These are phyloP conservation scores for Cercospora citrullina DNA, from an alignment of 2,329 filamentous ascomycete species.

Conservation along the genomic window DNA sequence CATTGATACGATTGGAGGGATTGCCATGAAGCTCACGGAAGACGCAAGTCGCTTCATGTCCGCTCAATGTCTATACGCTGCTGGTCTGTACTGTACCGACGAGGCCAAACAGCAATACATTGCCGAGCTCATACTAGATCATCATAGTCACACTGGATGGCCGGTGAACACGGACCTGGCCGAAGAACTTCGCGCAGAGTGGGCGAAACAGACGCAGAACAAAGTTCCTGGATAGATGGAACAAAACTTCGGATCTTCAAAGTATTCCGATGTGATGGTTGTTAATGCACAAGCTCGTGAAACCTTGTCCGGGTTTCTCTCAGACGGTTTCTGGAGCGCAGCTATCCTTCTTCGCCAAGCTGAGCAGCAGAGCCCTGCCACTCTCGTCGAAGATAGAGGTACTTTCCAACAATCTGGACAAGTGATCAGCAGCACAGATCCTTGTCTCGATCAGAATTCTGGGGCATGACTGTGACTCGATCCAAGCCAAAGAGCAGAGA, in stretches of 20 bases:
- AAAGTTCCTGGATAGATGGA: not conserved
- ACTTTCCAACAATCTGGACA: not conserved
- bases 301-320: not conserved
- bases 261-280: not conserved
- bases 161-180: slow-evolving; percentile 38
- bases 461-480: not conserved
- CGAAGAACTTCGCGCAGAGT: slow-evolving; percentile 31
- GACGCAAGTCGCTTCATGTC: slow-evolving; percentile 48
- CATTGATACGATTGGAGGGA: slow-evolving; percentile 53
- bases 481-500: not conserved
- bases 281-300: not conserved
- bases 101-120: slow-evolving; percentile 41
- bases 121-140: slow-evolving; percentile 42
- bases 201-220: slow-evolving; percentile 25
- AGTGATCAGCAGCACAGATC: not conserved
- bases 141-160: slow-evolving; percentile 46
- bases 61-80: slow-evolving; percentile 47
- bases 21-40: slow-evolving; percentile 49
- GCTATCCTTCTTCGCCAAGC: not conserved
- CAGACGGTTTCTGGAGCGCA: not conserved
- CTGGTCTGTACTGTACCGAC: slow-evolving; percentile 47
- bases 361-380: not conserved
- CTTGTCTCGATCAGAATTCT: not conserved
- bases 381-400: not conserved
- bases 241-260: not conserved